Evolutionary conservation across 345 rosid species (phyloP), one percentile per base, ranked within the genome.

Genomic region (Corchorus olitorius): DNA sequence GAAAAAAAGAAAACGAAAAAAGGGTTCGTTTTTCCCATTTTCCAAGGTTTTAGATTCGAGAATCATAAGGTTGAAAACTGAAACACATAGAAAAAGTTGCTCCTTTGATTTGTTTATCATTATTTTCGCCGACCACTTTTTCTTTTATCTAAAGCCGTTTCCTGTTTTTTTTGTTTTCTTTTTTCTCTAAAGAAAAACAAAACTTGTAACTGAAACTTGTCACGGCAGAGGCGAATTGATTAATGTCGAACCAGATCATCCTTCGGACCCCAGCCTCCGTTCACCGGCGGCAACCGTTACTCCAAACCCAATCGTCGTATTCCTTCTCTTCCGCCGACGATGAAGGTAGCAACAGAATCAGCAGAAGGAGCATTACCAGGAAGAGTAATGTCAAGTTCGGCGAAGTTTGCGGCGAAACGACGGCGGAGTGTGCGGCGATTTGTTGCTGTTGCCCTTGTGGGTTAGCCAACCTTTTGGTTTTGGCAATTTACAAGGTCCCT

Each of bases 401-500:
- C 15, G 80, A 82, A 82, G 76, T 74, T 58, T 37, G 97, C 82
- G 75, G 97, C 0, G 93, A 89, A 0, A 85, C 93, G 0, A 79
- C 94, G 27, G 97, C 94, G 12, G 92, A 88, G 80, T 88, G 94
- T 76, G 91, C 93, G 70, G 97, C 91, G 65, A 86, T 92, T 0
- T 88, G 91, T 48, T 92, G 97, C 54, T 92, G 97, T 56, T 89
- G 93, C 61, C 97, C 94, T 0, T 88, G 88, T 58, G 88, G 90
- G 53, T 54, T 90, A 45, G 79, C 86, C 19, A 87, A 87, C 76
- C 75, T 92, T 3, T 49, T 92, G 46, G 82, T 89, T 1, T 77
- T 92, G 66, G 90, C 91, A 0, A 41, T 92, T 33, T 87, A 81
- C 77, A 90, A 88, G 83, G 82, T 89, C 6, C 97, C 97, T 0